phyloP scores from a whole-genome alignment of 129 eudicot genomes.

The Erigeron canadensis region DNA sequence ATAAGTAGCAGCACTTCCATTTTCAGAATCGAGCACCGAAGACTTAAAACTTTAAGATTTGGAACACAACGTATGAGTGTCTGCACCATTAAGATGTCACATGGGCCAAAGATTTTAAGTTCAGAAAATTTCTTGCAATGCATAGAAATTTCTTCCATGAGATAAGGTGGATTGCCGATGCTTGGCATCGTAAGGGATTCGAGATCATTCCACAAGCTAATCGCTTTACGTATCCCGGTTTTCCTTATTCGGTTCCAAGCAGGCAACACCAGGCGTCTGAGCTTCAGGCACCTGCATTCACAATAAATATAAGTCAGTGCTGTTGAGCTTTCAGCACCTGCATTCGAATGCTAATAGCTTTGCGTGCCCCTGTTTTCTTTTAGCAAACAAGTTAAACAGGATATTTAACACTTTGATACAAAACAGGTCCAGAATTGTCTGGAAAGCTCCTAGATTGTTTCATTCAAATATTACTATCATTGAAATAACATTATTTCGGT shows the following conservation, averaged over 20 bases:
- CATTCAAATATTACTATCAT: too few species aligned
- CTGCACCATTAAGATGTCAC: slow-evolving; percentile 46
- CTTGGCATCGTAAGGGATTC: slow-evolving; percentile 78
- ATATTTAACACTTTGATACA: too few species aligned
- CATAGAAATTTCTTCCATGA: slow-evolving; percentile 55
- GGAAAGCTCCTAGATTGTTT: too few species aligned
- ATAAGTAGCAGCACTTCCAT: slow-evolving; percentile 48
- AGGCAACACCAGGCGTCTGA: slow-evolving; percentile 69
- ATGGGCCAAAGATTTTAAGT: slow-evolving; percentile 66
- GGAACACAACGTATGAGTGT: slow-evolving; percentile 51
- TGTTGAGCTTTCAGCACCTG: neutral
- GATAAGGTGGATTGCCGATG: slow-evolving; percentile 52
- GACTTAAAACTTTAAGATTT: slow-evolving; percentile 58
- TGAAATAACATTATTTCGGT: too few species aligned
- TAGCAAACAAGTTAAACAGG: too few species aligned
- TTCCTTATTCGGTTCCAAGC: slow-evolving; percentile 71
- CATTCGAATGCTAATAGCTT: slow-evolving; percentile 49
- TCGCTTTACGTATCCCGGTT: slow-evolving; percentile 59
- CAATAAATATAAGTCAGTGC: neutral
- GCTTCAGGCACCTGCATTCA: slow-evolving; percentile 59
- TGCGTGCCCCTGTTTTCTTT: slow-evolving; percentile 57
- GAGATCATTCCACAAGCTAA: slow-evolving; percentile 60
- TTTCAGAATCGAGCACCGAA: slow-evolving; percentile 46
- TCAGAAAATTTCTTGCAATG: slow-evolving; percentile 62
- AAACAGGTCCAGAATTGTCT: too few species aligned